Evolutionary conservation across 225 moss, liverwort and hornwort species (phyloP), one percentile per base, ranked within the genome.

Genomic region (Neckera pumila): DNA sequence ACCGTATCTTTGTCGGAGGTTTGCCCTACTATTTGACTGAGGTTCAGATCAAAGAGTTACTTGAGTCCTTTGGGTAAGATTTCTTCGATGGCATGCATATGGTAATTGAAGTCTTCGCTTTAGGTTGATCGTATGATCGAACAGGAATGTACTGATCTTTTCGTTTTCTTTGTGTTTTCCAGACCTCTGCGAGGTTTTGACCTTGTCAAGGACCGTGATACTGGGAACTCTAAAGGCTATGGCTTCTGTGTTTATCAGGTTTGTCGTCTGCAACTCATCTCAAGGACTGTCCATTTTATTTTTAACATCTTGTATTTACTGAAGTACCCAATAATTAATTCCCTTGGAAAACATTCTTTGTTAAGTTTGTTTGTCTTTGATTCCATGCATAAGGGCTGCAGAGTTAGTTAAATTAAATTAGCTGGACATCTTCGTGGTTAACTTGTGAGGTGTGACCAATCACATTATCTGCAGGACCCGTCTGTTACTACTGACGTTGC

Each of bases 241-340:
- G 99, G 97, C 64, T 99, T 99, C 89, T 99, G 97, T 88, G 97
- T 99, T 81, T 99, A 99, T 67, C 99, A 99, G 96, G 99, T 99
- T 70, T 61, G 72, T 78, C 73, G 59, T 62, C 61, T 43, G 23
- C 59, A 49, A 64, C 43, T 67, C 47, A 22, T 60, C 43, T 42
- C 43, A 33, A 87, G 45, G 36, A 77, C 58, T 87, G 13, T 77
- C 36, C 47, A 26, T 70, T 66, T 21, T 59, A 17, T 86, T 80
- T 47, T n/a, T 3, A 40, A 65, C 72, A 56, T 86, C 61, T 86
- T 56, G 33, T 51, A 17, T 71, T 53, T 60, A 36, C 61, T 56
- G 16, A 12, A 81, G 77, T 66, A 80, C 33, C n/a, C 13, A 56
- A 38, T 60, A 67, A 49, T 70, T 49, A 69, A 51, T 88, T 81